phyloP scores from a whole-genome alignment of 257 asterid genomes.

The Mitragyna speciosa region DNA sequence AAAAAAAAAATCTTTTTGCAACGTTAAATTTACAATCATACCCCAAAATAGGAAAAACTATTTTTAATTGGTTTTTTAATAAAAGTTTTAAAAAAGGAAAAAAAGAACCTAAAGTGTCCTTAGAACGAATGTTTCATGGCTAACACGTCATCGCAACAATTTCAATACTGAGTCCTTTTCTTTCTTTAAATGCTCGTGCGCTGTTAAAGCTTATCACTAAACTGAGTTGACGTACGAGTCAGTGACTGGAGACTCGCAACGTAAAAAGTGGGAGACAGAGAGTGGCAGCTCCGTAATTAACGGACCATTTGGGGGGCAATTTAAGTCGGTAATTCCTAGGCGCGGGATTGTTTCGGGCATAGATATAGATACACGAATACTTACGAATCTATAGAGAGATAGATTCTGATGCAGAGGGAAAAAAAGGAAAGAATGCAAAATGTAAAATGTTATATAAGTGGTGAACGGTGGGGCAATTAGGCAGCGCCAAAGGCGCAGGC shows the following conservation, averaged over 20 bases:
- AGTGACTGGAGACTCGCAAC: slow-evolving; percentile 21
- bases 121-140: too few relatives aligned
- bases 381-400: neutral
- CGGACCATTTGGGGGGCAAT: neutral
- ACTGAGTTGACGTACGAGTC: slow-evolving; percentile 8
- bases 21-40: too few relatives aligned
- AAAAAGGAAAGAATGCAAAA: neutral
- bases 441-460: neutral
- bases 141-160: too few relatives aligned
- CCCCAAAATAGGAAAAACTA: too few relatives aligned
- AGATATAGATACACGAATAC: neutral
- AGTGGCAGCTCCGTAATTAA: slow-evolving; percentile 31
- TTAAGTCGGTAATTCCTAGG: slow-evolving; percentile 8
- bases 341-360: slow-evolving; percentile 12
- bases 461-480: slow-evolving; percentile 7
- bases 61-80: too few relatives aligned
- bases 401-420: neutral
- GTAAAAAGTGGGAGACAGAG: slow-evolving; percentile 32
- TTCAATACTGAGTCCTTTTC: too few relatives aligned
- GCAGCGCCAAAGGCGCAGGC: slow-evolving; percentile 60
- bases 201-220: slow-evolving; percentile 18
- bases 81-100: too few relatives aligned
- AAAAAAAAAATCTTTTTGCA: too few relatives aligned
- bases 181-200: slow-evolving; percentile 19
- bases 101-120: too few relatives aligned